These are phyloP conservation scores for Chlamydomonas sphaeroides DNA, from an alignment of 139 green algal genomes.

Conservation along the genomic window DNA sequence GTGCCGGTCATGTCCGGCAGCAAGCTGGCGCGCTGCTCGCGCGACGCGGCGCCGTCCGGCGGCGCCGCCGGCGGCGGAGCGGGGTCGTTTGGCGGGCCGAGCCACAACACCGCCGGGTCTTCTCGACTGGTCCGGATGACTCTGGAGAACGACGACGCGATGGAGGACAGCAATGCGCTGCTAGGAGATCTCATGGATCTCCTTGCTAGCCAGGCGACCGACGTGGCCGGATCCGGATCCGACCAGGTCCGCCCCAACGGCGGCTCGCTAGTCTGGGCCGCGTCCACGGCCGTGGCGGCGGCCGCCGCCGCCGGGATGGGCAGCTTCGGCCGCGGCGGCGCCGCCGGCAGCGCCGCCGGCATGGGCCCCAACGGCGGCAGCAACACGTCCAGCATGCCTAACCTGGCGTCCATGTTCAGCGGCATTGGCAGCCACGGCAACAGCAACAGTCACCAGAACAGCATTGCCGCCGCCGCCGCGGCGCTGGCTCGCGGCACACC, in stretches of 20 bases:
- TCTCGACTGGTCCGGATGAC: conserved; percentile 6
- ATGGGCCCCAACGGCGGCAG: background rate
- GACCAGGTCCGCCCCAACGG: no score
- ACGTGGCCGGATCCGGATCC: no score
- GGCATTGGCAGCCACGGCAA: background rate
- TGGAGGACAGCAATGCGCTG: background rate
- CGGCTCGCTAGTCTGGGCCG: no score
- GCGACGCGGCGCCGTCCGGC: no score
- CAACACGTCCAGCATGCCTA: background rate
- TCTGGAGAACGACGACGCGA: conserved; percentile 1
- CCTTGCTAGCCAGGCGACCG: background rate
- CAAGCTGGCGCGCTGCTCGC: no score
- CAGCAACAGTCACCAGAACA: background rate
- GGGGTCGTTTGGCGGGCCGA: no score
- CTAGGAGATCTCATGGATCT: conserved; percentile 20
- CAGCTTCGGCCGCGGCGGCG: background rate
- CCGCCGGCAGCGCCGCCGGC: no score
- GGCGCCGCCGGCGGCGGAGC: no score
- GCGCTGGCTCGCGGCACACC: no score
- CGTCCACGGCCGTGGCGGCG: background rate
- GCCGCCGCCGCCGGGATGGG: background rate
- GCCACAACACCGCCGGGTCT: background rate
- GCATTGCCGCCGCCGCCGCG: background rate
- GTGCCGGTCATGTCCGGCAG: no score
- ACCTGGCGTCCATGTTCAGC: background rate